Percentiles rank a stretch among this genome's conserved stretches.
These are phyloP conservation scores for Aspergillus fischeri DNA, from an alignment of 2,329 filamentous ascomycete species.

Conservation along the genomic window DNA sequence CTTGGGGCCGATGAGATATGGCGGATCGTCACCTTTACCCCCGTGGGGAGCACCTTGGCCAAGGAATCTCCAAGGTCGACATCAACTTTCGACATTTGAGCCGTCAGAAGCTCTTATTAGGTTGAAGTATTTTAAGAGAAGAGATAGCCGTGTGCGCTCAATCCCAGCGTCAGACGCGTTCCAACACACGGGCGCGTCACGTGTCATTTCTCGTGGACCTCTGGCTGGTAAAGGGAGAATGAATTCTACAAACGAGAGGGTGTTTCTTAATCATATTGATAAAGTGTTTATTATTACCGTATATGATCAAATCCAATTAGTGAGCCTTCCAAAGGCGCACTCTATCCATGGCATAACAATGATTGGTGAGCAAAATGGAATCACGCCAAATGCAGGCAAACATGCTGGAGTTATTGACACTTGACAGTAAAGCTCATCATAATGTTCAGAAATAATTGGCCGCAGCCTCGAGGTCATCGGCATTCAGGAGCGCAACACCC, in stretches of 20 bases:
- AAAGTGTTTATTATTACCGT: neutral
- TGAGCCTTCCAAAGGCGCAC: too few species aligned
- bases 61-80: slow-evolving; percentile 44
- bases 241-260: neutral
- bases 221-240: neutral
- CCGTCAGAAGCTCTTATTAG: neutral
- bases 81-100: slow-evolving; percentile 25
- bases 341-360: neutral
- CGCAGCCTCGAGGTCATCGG: slow-evolving; percentile 57
- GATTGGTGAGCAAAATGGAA: neutral
- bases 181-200: slow-evolving; percentile 12
- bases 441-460: slow-evolving; percentile 33
- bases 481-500: slow-evolving; percentile 60
- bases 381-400: neutral
- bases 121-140: neutral
- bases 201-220: slow-evolving; percentile 2
- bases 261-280: neutral
- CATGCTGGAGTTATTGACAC: neutral
- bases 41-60: slow-evolving; percentile 49
- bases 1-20: slow-evolving; percentile 85
- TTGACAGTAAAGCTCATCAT: neutral
- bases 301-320: neutral
- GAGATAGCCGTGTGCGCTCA: neutral
- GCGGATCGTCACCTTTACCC: slow-evolving; percentile 64
- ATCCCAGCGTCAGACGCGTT: slow-evolving; percentile 5